Evolutionary conservation across 2,329 filamentous ascomycete genomes (phyloP).

Genomic region (Plectosphaerella sp.): DNA sequence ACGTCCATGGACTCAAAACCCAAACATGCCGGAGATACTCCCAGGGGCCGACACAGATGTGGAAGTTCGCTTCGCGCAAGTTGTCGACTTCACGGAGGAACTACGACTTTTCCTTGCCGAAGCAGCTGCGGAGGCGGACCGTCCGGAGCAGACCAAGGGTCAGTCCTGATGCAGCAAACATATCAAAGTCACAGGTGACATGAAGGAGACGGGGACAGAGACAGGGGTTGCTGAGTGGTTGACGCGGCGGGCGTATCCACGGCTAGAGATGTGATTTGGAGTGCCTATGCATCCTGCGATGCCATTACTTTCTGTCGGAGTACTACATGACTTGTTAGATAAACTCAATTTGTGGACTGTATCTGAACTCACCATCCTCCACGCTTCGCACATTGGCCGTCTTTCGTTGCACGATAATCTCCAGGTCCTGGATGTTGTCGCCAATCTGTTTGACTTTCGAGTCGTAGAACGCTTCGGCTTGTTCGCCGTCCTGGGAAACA

Average conservation of each 20-base stretch:
- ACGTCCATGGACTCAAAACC: neutral
- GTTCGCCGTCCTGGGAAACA: slow-evolving; percentile 28
- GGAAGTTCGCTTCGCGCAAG: neutral
- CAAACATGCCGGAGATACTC: neutral
- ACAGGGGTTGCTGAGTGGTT: neutral
- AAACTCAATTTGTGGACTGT: neutral
- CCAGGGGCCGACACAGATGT: neutral
- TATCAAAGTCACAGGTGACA: no score
- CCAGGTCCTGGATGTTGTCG: slow-evolving; percentile 51
- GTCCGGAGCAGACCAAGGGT: no score
- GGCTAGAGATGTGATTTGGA: neutral
- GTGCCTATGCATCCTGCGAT: neutral
- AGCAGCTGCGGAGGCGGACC: neutral
- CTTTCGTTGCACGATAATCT: slow-evolving; percentile 62
- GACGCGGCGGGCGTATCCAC: neutral
- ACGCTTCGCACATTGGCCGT: slow-evolving; percentile 79
- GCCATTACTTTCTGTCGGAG: slow-evolving; percentile 40
- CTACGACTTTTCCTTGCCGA: slow-evolving; percentile 11
- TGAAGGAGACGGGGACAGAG: no score
- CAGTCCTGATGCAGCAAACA: no score
- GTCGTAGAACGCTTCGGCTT: slow-evolving; percentile 53
- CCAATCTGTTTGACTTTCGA: slow-evolving; percentile 49
- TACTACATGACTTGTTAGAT: slow-evolving; percentile 20
- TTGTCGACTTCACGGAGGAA: slow-evolving; percentile 13
- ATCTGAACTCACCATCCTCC: slow-evolving; percentile 66